Evolutionary conservation across 106 monocot genomes (phyloP), one percentile per base, ranked within the genome.

Genomic region (Acorus calamus): DNA sequence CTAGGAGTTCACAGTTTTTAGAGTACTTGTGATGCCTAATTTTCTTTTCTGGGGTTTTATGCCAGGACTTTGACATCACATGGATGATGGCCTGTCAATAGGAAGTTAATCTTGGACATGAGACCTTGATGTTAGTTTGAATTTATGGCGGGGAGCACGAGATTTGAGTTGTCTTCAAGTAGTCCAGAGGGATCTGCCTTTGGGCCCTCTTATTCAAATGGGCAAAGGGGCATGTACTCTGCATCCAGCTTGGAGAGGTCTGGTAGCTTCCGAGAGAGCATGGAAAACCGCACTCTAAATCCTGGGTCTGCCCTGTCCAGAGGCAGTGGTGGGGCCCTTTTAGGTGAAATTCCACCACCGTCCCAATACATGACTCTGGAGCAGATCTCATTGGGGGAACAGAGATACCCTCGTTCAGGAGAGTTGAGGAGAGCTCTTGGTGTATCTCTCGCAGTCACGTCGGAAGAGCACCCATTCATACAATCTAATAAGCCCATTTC

Each of bases 201-300:
- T 28, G 28, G 28, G 52, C 52, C 66, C 2, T 7, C 61, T 2
- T 77, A 66, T 54, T 46, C 50, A 14, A 75, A 67, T 62, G 71
- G 74, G 42, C 75, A 74, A 49, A 78, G 81, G 42, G 75, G 74
- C 43, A 8, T 65, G 0, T 64, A 76, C 65, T 55, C 52, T 41
- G 49, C 63, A 56, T 63, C 66, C 51, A 49, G 65, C 2, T 42
- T 86, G 42, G 86, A 86, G 54, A 75, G 66, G 60, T 66, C 76
- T 10, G 82, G 76, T 47, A 85, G 81, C 71, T 76, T 79, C 57
- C 85, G 78, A 46, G 81, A 81, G 60, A 69, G 44, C 57, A 43
- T 54, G 9, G 85, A 81, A 42, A 72, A 57, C 49, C 75, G 75
- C 46, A 50, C 69, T 8, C 14, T 14, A 47, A 61, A 69, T 12